phyloP scores from a whole-genome alignment of 768 basidiomycete species.

The Termitomyces sp. region DNA sequence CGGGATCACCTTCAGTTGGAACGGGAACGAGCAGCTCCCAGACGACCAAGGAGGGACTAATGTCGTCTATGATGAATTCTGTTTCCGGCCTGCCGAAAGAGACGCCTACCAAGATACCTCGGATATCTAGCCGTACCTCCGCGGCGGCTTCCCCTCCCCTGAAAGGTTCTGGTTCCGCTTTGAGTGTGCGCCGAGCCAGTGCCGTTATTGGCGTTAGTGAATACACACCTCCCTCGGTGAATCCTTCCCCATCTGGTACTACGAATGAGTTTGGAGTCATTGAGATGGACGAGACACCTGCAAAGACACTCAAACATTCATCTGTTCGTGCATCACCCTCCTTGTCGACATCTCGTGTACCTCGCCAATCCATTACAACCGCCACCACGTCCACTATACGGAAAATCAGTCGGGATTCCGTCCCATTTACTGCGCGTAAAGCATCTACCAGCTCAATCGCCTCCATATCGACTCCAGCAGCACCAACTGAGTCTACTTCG shows the following conservation, averaged over 20 bases:
- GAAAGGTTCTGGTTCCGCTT: constrained; percentile 44
- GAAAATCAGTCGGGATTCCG: constrained; percentile 72
- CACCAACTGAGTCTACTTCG: constrained; percentile 34
- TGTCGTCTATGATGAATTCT: constrained; percentile 49
- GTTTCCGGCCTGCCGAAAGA: constrained; percentile 59
- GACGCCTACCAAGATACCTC: constrained; percentile 90
- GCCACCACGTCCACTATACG: constrained; percentile 43
- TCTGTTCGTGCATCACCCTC: constrained; percentile 66
- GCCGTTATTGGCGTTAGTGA: constrained; percentile 54
- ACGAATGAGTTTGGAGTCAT: constrained; percentile 81
- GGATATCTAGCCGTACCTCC: constrained; percentile 82
- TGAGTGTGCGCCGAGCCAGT: constrained; percentile 62
- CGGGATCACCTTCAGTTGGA: constrained; percentile 88
- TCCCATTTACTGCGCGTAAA: constrained; percentile 77
- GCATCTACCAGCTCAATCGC: constrained; percentile 79
- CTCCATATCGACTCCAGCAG: constrained; percentile 53
- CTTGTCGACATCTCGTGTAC: constrained; percentile 50
- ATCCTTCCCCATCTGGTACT: constrained; percentile 55
- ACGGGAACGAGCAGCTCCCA: constrained; percentile 44
- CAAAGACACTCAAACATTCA: constrained; percentile 46
- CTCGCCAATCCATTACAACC: constrained; percentile 57
- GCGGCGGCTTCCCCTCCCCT: constrained; percentile 68
- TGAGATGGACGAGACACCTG: constrained; percentile 49
- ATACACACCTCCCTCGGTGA: constrained; percentile 47
- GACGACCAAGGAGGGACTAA: constrained; percentile 44